phyloP scores from a whole-genome alignment of 83 land plant species.

The Picea mariana region DNA sequence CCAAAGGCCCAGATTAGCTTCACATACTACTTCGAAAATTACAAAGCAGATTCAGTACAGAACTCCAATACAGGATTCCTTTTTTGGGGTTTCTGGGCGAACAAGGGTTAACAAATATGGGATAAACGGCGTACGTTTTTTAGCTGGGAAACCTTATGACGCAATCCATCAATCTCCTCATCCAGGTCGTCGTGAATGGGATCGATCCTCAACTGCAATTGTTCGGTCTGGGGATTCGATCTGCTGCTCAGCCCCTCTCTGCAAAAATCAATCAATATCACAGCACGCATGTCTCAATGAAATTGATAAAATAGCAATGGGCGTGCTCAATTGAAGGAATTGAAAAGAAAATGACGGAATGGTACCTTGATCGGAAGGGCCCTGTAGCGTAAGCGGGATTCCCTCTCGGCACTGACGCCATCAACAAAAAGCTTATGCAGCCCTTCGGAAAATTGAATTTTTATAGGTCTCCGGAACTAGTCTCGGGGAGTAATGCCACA shows the following conservation, averaged over 20 bases:
- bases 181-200: slow-evolving; percentile 77
- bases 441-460: too few species aligned
- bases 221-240: slow-evolving; percentile 36
- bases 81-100: too few species aligned
- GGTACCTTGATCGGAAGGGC: slow-evolving; percentile 4
- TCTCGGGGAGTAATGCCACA: too few species aligned
- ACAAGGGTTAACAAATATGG: neutral
- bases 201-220: slow-evolving; percentile 74
- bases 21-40: too few species aligned
- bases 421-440: neutral
- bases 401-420: neutral
- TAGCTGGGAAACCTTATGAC: slow-evolving; percentile 45
- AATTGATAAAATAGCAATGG: neutral
- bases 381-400: neutral
- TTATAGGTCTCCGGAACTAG: too few species aligned
- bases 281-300: neutral
- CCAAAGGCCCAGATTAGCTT: too few species aligned
- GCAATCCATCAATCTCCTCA: slow-evolving; percentile 64
- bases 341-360: neutral
- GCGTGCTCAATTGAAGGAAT: neutral
- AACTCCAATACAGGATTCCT: too few species aligned
- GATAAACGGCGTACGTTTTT: slow-evolving; percentile 40
- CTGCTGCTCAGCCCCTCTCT: slow-evolving; percentile 52
- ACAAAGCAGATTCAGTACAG: too few species aligned
- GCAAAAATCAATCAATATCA: neutral